These are phyloP conservation scores for Rhizophagus clarus DNA, from an alignment of 192 early-diverging fungal species.

Conservation along the genomic window DNA sequence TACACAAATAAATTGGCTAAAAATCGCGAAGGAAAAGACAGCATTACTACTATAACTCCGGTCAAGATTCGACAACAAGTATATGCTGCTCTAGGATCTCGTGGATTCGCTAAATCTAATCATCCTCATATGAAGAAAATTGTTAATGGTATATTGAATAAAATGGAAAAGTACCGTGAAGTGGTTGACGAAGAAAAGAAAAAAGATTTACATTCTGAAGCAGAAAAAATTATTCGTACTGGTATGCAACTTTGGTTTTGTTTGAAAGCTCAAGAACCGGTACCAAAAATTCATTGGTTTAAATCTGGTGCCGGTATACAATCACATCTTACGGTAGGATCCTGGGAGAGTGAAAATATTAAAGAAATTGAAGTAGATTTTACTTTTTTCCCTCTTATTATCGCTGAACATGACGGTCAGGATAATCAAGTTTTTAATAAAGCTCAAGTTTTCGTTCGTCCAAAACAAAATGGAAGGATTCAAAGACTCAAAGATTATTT, in stretches of 20 bases:
- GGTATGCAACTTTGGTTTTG: constrained; percentile 2
- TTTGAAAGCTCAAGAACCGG: constrained; percentile 10
- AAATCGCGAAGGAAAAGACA: neutral
- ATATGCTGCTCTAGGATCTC: neutral
- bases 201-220: neutral
- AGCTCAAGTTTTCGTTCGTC: neutral
- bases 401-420: neutral
- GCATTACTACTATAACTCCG: neutral
- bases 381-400: neutral
- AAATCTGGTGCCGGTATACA: neutral
- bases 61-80: constrained; percentile 19
- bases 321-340: neutral
- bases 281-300: neutral
- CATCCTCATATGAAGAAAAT: neutral
- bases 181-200: neutral
- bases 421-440: neutral
- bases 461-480: neutral
- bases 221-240: neutral
- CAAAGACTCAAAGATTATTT: neutral
- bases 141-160: neutral
- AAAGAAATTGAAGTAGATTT: neutral
- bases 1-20: neutral
- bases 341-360: neutral
- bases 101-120: neutral
- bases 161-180: neutral